Percentiles rank a stretch among this genome's conserved stretches.
These are phyloP conservation scores for Austroboletus niveus DNA, from an alignment of 1,284 basidiomycete species.

Conservation along the genomic window DNA sequence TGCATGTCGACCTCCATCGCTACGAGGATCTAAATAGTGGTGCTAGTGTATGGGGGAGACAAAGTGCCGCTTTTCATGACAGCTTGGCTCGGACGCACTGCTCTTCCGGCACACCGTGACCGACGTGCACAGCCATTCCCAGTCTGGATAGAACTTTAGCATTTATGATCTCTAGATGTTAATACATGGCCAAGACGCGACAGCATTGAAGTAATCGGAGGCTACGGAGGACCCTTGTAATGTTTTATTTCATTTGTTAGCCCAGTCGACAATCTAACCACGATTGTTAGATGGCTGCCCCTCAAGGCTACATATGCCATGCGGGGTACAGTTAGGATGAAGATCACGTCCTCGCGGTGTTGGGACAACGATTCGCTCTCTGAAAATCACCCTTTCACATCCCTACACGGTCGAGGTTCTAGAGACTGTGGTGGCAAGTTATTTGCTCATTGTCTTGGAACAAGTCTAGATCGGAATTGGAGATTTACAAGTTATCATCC, in stretches of 20 bases:
- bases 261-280: not conserved
- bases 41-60: not conserved
- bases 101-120: not conserved
- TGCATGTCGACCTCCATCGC: slow-evolving; percentile 54
- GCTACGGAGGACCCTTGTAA: slow-evolving; percentile 5
- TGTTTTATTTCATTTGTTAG: not conserved
- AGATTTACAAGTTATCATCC: slow-evolving; percentile 4
- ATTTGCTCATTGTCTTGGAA: slow-evolving; percentile 8
- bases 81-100: not conserved
- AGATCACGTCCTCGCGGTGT: slow-evolving; percentile 2
- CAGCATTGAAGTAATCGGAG: not conserved
- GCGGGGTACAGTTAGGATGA: too few relatives aligned
- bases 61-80: slow-evolving; percentile 3
- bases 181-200: too few relatives aligned
- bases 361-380: not conserved
- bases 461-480: slow-evolving; percentile 3
- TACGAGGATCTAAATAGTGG: not conserved
- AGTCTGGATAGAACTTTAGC: not conserved
- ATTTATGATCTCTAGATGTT: too few relatives aligned
- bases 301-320: not conserved
- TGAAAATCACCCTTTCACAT: slow-evolving; percentile 4
- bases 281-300: not conserved
- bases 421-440: slow-evolving; percentile 6
- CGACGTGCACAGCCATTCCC: slow-evolving; percentile 4
- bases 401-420: slow-evolving; percentile 2